These are phyloP conservation scores for Dispira simplex DNA, from an alignment of 192 early-diverging fungal genomes.

Conservation along the genomic window DNA sequence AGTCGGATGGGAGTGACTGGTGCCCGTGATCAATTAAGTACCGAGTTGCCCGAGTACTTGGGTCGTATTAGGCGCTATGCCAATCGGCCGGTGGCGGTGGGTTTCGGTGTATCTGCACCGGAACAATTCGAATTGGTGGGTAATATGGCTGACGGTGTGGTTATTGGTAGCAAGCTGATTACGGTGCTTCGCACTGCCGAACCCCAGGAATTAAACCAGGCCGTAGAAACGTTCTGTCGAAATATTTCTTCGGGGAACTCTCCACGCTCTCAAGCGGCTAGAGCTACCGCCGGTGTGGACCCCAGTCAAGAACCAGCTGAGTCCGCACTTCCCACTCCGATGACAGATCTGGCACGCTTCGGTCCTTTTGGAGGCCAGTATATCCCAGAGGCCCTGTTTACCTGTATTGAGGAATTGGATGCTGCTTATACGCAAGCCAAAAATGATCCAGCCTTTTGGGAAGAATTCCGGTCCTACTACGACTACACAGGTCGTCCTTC, in stretches of 20 bases:
- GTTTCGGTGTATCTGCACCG: slow-evolving; percentile 85
- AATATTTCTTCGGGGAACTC: slow-evolving; percentile 30
- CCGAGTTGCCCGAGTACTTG: slow-evolving; percentile 57
- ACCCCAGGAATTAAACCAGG: slow-evolving; percentile 21
- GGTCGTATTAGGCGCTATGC: slow-evolving; percentile 66
- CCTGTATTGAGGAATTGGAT: slow-evolving; percentile 84
- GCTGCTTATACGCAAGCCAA: slow-evolving; percentile 63
- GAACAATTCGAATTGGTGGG: slow-evolving; percentile 84
- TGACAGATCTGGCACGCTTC: slow-evolving; percentile 60
- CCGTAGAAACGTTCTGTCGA: slow-evolving; percentile 32
- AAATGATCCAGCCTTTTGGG: slow-evolving; percentile 84
- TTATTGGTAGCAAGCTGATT: slow-evolving; percentile 88
- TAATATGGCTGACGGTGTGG: slow-evolving; percentile 81
- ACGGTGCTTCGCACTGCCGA: slow-evolving; percentile 51
- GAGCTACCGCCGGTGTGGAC: slow-evolving; percentile 15
- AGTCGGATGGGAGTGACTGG: slow-evolving; percentile 92
- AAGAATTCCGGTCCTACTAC: slow-evolving; percentile 80
- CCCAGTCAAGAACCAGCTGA: slow-evolving; percentile 9
- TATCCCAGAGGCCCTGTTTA: slow-evolving; percentile 93
- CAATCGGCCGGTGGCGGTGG: slow-evolving; percentile 76
- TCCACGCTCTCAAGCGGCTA: slow-evolving; percentile 7
- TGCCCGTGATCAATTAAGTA: slow-evolving; percentile 43
- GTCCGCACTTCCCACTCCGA: slow-evolving; percentile 18
- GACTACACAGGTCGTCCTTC: slow-evolving; percentile 87
- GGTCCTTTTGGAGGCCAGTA: slow-evolving; percentile 97